phyloP scores from a whole-genome alignment of 306 rosid genomes.

The Ochetophila trinervis region DNA sequence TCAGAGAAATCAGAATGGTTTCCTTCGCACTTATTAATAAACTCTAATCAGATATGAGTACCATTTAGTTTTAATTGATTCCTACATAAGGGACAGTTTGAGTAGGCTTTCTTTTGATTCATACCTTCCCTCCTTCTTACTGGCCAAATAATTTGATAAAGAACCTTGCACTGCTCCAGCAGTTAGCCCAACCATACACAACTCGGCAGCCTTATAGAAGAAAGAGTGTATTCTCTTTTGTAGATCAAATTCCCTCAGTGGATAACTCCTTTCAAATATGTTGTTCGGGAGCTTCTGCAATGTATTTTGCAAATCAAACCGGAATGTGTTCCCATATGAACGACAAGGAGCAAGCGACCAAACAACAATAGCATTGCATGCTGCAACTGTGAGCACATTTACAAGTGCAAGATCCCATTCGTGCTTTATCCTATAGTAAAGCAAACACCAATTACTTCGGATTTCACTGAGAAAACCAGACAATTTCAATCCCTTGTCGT shows the following conservation, averaged over 20 bases:
- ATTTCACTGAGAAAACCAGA: slow-evolving; percentile 14
- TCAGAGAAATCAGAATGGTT: too few species aligned
- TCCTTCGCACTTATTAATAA: too few species aligned
- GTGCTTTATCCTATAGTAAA: slow-evolving; percentile 67
- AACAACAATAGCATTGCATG: slow-evolving; percentile 94
- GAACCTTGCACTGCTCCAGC: slow-evolving; percentile 93
- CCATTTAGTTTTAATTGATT: too few species aligned
- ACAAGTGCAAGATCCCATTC: slow-evolving; percentile 98
- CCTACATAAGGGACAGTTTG: neutral
- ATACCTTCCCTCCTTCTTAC: slow-evolving; percentile 84
- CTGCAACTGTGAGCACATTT: slow-evolving; percentile 87
- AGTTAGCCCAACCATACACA: slow-evolving; percentile 91
- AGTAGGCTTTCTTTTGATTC: neutral
- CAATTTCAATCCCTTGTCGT: slow-evolving; percentile 11
- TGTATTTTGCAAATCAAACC: slow-evolving; percentile 88
- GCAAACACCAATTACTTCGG: slow-evolving; percentile 18
- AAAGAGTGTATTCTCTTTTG: slow-evolving; percentile 84
- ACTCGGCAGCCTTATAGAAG: slow-evolving; percentile 96
- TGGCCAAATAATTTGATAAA: slow-evolving; percentile 60
- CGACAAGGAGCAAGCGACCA: slow-evolving; percentile 99
- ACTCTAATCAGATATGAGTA: too few species aligned
- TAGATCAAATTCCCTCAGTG: slow-evolving; percentile 87
- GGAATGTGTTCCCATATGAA: slow-evolving; percentile 93
- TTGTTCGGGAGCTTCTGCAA: slow-evolving; percentile 98
- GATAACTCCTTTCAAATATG: slow-evolving; percentile 91